These are phyloP conservation scores for Protomyces pachydermus DNA, from an alignment of 1,139 yeast genomes.

Conservation along the genomic window DNA sequence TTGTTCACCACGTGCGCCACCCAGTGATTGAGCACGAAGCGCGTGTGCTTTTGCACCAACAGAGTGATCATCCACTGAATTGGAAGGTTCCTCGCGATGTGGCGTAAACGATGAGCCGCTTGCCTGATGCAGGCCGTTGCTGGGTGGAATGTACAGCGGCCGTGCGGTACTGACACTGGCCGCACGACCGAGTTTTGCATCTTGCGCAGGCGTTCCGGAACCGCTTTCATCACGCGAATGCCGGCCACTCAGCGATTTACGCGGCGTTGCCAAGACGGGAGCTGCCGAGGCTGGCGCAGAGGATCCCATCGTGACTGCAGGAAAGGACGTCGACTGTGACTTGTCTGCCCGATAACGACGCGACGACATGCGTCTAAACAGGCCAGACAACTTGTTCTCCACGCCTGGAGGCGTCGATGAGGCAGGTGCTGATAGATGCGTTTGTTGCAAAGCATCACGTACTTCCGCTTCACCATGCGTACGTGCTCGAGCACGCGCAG, in stretches of 20 bases:
- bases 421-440: slow-evolving; percentile 2
- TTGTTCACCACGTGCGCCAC: slow-evolving; percentile 21
- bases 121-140: not conserved
- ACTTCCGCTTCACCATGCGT: slow-evolving; percentile 28
- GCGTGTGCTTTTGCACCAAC: slow-evolving; percentile 5
- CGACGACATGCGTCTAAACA: slow-evolving; percentile 21
- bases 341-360: slow-evolving; percentile 3
- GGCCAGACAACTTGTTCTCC: slow-evolving; percentile 21
- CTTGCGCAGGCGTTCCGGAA: not conserved
- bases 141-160: not conserved
- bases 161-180: slow-evolving; percentile 5
- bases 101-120: not conserved
- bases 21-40: slow-evolving; percentile 16
- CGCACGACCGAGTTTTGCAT: slow-evolving; percentile 4
- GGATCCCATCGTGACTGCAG: not conserved
- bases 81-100: not conserved
- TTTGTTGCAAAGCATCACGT: slow-evolving; percentile 2
- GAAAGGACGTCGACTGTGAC: not conserved
- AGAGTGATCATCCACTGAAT: not conserved
- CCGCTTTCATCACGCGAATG: not conserved
- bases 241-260: not conserved
- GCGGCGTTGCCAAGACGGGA: not conserved
- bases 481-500: slow-evolving; percentile 26
- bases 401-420: not conserved
- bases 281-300: not conserved